Conservation (phyloP, 208 protist species). For the Trypanosoma vivax region DNA sequence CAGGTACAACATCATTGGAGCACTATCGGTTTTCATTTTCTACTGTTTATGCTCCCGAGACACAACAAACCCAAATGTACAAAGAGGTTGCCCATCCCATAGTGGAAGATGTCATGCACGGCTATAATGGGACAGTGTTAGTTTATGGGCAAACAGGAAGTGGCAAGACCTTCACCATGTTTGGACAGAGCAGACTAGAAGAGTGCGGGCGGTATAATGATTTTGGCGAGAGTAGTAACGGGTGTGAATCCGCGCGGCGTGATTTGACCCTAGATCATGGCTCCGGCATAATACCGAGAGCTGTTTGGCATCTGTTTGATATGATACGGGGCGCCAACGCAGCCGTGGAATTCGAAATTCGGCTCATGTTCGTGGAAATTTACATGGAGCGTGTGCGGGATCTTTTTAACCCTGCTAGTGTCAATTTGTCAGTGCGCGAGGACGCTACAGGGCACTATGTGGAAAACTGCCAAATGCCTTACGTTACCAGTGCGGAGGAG, state of each 20-base stretch:
- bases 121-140: slow-evolving; percentile 87
- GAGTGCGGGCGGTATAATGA: slow-evolving; percentile 18
- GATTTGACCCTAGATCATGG: not conserved
- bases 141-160: slow-evolving; percentile 90
- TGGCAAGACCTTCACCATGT: slow-evolving; percentile 90
- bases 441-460: slow-evolving; percentile 85
- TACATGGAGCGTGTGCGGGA: slow-evolving; percentile 97
- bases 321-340: slow-evolving; percentile 55
- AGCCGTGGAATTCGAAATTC: slow-evolving; percentile 90
- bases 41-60: slow-evolving; percentile 38
- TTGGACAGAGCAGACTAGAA: slow-evolving; percentile 27
- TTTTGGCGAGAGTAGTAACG: not conserved
- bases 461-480: slow-evolving; percentile 81
- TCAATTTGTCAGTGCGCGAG: slow-evolving; percentile 58
- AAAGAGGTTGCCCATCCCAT: slow-evolving; percentile 76
- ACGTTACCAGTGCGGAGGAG: slow-evolving; percentile 75
- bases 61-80: slow-evolving; percentile 75
- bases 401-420: slow-evolving; percentile 59
- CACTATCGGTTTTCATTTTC: slow-evolving; percentile 51
- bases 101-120: slow-evolving; percentile 82
- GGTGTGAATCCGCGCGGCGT: not conserved
- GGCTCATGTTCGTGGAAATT: slow-evolving; percentile 94
- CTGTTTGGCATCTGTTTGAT: slow-evolving; percentile 89
- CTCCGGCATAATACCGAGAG: slow-evolving; percentile 89
- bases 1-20: not conserved